Evolutionary conservation across 176 grass and related monocot genomes (phyloP), one percentile per base, ranked within the genome.

Genomic region (Phoenix roebelenii): DNA sequence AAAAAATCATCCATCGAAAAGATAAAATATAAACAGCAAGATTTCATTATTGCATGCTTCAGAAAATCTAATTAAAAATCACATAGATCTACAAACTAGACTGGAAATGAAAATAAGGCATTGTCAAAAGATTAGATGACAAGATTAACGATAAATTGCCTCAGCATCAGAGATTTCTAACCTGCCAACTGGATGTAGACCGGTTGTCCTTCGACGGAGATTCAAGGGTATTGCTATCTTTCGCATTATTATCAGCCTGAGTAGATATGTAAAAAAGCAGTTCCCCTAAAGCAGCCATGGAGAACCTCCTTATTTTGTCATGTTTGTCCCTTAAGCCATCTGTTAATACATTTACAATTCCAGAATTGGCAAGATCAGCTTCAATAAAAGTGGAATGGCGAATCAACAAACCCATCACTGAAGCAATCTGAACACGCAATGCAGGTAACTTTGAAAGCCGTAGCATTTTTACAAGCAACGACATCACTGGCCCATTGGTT

Each of bases 241-340:
- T 80, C 58, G 67, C 70, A 81, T 83, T 77, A 50, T 88, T 80
- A 75, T 91, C 93, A 76, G 70, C 71, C 66, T 98, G 81, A 69
- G 93, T 97, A 67, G 87, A 88, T 64, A 97, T 85, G 56, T 97
- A 97, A 76, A 97, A 97, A 57, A 97, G 67, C 55, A 97, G 72
- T 58, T 97, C 93, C 32, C 93, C 93, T 25, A 97, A 75, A 58
- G 81, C 85, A 85, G 87, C 93, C 93, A 97, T 97, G 75, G 78
- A 97, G 60, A 80, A 91, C 75, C 93, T 83, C 76, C 87, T 81
- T 15, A 97, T 72, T 67, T 90, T 91, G 76, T 97, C 93, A 52
- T 88, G 67, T 61, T 80, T 88, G 76, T 97, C 93, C 72, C 93
- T 91, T 71, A 97, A 74, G 57, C 93, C 93, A 88, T 83, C 88